Conservation (phyloP, 495 filamentous ascomycete genomes). For the Monascus purpureus region DNA sequence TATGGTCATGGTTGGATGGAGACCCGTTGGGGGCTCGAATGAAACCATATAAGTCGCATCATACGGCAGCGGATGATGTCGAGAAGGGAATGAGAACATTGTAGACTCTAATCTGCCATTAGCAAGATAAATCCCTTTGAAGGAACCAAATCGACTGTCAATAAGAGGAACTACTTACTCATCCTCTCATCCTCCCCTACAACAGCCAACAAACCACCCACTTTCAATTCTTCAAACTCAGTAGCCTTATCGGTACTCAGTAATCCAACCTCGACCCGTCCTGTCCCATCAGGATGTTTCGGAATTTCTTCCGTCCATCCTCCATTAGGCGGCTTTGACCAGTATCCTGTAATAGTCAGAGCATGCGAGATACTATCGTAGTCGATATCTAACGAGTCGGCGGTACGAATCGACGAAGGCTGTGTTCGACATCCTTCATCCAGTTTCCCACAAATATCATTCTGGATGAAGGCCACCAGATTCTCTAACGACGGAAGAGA, state of each 20-base stretch:
- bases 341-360: constrained; percentile 47
- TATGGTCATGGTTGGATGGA: constrained; percentile 73
- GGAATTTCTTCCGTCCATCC: constrained; percentile 38
- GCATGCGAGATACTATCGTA: constrained; percentile 59
- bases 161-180: constrained; percentile 44
- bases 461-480: constrained; percentile 43
- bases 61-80: constrained; percentile 51
- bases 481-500: constrained; percentile 40
- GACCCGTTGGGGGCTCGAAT: constrained; percentile 60
- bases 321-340: constrained; percentile 30
- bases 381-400: constrained; percentile 60
- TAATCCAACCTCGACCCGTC: constrained; percentile 69
- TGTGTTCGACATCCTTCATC: constrained; percentile 22
- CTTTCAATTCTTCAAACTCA: constrained; percentile 56
- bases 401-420: constrained; percentile 27
- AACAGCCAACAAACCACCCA: constrained; percentile 68
- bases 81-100: constrained; percentile 79
- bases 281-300: constrained; percentile 17
- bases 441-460: constrained; percentile 36
- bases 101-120: constrained; percentile 40
- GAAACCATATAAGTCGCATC: constrained; percentile 27
- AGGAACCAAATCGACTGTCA: neutral
- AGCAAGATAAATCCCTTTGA: constrained; percentile 3
- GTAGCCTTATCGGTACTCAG: constrained; percentile 49
- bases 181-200: constrained; percentile 59